Base-by-base conservation (phyloP, 1,284 basidiomycete species). In the Athelia psychrophila region DNA sequence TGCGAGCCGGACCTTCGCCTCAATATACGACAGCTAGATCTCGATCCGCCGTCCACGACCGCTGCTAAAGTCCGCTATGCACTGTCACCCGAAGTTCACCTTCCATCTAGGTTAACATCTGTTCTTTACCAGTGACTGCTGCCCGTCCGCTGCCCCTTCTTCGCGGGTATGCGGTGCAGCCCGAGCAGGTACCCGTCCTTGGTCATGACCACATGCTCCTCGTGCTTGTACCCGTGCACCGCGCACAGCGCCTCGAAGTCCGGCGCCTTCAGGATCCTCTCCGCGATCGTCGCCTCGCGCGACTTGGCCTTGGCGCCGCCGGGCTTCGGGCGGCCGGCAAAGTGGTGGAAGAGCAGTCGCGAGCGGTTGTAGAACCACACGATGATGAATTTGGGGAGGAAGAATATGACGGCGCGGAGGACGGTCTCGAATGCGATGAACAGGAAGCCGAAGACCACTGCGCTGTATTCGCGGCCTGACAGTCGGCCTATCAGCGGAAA, bases 101-200 rank as follows among this genome's bases (percentile, higher is more conserved):
- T n/a, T n/a, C n/a, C n/a, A n/a, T n/a, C n/a, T n/a, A n/a, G n/a
- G n/a, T n/a, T n/a, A n/a, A n/a, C n/a, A n/a, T n/a, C n/a, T n/a
- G n/a, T n/a, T n/a, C n/a, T n/a, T n/a, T n/a, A n/a, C n/a, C n/a
- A n/a, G n/a, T n/a, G n/a, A n/a, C n/a, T n/a, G n/a, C n/a, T n/a
- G n/a, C n/a, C n/a, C n/a, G n/a, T n/a, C n/a, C n/a, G n/a, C 56
- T 81, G 75, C 2, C 78, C 78, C 58, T 76, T 78, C 62, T 76
- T 80, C 2, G 74, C 72, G 10, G 86, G 84, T 9, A 92, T 67
- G 36, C 88, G 82, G 60, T 91, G 89, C 19, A 91, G 67, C 2
- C 85, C 84, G 20, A 92, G 75, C 27, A 91, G 70, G 64, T 90
- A 92, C 1, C 89, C 88, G 58, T 92, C 88, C 67, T 88, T 88